These are phyloP conservation scores for Coemansia sp. DNA, from an alignment of 192 early-diverging fungal species.

Conservation along the genomic window DNA sequence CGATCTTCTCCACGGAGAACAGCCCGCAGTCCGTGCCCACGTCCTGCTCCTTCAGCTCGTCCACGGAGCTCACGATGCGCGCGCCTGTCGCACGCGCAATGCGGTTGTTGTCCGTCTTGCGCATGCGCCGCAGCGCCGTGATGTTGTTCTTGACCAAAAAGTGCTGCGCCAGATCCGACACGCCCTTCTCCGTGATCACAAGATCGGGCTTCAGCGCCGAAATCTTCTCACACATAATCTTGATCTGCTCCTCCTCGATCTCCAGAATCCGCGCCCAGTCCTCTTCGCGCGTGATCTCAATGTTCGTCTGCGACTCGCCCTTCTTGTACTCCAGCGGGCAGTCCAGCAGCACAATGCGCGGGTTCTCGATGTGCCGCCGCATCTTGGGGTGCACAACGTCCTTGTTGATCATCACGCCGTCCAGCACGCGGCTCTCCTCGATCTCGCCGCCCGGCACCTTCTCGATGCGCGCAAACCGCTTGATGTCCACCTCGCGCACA, in stretches of 20 bases:
- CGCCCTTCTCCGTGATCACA: conserved; percentile 99
- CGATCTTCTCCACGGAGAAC: conserved; percentile 95
- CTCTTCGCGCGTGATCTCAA: conserved; percentile 94
- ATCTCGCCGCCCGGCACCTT: conserved; percentile 99
- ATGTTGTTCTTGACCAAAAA: conserved; percentile 97
- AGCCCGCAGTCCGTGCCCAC: conserved; percentile 94
- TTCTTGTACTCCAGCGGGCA: conserved; percentile 99
- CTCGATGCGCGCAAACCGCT: conserved; percentile 96
- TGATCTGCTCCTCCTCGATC: conserved; percentile 99
- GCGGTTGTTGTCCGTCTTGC: conserved; percentile 99
- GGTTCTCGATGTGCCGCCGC: conserved; percentile 95
- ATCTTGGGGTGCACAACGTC: conserved; percentile 99
- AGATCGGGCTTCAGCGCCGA: conserved; percentile 94
- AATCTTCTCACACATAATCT: conserved; percentile 95
- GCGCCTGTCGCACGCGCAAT: conserved; percentile 98
- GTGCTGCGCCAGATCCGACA: conserved; percentile 98
- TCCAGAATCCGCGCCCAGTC: conserved; percentile 96
- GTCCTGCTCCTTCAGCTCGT: conserved; percentile 95
- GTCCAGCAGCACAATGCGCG: conserved; percentile 92
- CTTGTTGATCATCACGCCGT: conserved; percentile 99
- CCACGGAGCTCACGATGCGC: conserved; percentile 92
- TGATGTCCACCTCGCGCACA: conserved; percentile 94
- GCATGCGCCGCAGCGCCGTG: conserved; percentile 95
- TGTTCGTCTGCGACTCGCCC: conserved; percentile 99
- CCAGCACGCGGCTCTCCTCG: conserved; percentile 90